Evolutionary conservation across 2,329 filamentous ascomycete genomes (phyloP).

Genomic region (Pseudopyrenochaeta lycopersici): DNA sequence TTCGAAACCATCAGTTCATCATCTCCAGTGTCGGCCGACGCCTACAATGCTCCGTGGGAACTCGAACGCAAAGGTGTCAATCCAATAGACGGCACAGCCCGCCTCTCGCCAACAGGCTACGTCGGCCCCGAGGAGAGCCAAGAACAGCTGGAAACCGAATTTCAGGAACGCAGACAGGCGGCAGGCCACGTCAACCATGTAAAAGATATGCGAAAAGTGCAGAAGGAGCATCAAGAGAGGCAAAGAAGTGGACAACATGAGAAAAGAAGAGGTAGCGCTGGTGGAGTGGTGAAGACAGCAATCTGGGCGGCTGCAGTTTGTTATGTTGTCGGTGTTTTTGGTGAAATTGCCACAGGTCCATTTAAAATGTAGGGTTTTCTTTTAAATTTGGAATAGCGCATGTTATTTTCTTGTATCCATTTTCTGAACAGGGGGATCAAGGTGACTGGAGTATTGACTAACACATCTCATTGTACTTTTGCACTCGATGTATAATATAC

Average conservation of each 20-base stretch:
- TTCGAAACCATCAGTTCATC: constrained; percentile 14
- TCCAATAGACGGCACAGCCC: constrained; percentile 48
- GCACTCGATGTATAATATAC: background rate
- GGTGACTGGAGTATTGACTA: background rate
- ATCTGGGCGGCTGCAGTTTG: constrained; percentile 40
- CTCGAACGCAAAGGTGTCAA: constrained; percentile 25
- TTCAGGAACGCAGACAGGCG: constrained; percentile 33
- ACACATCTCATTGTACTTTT: background rate
- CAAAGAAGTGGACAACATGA: constrained; percentile 14
- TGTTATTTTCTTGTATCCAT: background rate
- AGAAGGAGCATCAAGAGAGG: constrained; percentile 7
- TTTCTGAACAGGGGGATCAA: background rate
- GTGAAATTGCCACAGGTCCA: constrained; percentile 25
- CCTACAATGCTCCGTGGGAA: too few relatives aligned
- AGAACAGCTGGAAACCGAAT: constrained; percentile 31
- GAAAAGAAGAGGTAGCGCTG: constrained; percentile 22
- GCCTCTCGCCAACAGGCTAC: constrained; percentile 45
- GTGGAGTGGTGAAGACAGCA: constrained; percentile 39
- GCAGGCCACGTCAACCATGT: constrained; percentile 16
- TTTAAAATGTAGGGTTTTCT: background rate
- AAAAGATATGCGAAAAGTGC: constrained; percentile 2
- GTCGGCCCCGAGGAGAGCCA: constrained; percentile 36
- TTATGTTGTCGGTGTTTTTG: constrained; percentile 44
- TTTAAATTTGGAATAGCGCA: background rate
- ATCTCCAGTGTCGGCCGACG: background rate